Base-by-base conservation (phyloP, 108 stramenopile genomes). In the Skeletonema menzelii region DNA sequence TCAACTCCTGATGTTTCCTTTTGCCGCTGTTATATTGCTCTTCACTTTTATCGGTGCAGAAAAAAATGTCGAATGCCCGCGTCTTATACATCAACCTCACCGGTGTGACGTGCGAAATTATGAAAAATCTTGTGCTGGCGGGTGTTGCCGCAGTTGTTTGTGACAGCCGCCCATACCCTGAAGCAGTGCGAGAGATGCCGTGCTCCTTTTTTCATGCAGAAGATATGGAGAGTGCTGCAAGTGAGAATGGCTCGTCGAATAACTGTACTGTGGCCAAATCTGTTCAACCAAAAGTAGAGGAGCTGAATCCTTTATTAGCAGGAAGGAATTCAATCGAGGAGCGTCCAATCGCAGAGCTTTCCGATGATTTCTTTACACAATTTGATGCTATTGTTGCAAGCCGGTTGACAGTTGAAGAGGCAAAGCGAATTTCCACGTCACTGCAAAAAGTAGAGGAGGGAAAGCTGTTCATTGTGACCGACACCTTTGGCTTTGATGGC, bases 101-200 rank as follows among this genome's bases (percentile, higher is more conserved):
- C n/a, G 91, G 93, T 17, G 83, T 93, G 13, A 84, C 89, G 1
- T 83, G 84, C 26, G 95, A 98, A 83, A 88, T 94, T 19, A 66
- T 96, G 67, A 98, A 98, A 67, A 98, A 98, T 84, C 79, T 97
- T 8, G 85, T 95, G 19, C 70, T 98, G 73, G 97, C 97, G 4
- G 97, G 97, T 27, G 86, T 98, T 27, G 72, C 71, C 22, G 95
- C 93, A 10, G 83, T 90, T 8, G 38, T 98, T 12, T 93, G 88
- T 69, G 97, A 97, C 74, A 65, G 65, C 34, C 86, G 92, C 30
- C 73, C 90, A 11, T 88, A 84, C 65, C 86, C 86, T 20, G 75
- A 73, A 12, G 85, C 82, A 2, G 77, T 85, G 42, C 67, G 75
- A 14, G 75, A 76, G 28, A 68, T 80, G 61, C 83, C 87, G 4